Percentiles rank a stretch among this genome's conserved stretches.
phyloP scores from a whole-genome alignment of 1,139 yeast genomes.

The Pichia sp. region DNA sequence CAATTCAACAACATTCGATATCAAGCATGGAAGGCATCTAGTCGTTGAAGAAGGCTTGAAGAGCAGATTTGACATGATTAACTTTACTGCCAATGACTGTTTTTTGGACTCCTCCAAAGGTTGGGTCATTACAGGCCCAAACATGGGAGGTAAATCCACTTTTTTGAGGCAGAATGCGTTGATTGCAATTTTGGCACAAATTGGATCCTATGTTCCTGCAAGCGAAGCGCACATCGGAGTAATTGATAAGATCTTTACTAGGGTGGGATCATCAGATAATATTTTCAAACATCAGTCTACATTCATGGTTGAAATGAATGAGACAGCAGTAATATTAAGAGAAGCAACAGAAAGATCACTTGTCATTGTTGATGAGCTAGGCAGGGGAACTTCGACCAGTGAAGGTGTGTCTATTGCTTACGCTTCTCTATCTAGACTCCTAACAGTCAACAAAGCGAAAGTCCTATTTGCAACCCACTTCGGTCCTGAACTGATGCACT shows the following conservation, averaged over 20 bases:
- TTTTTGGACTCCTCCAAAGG: slow-evolving; percentile 32
- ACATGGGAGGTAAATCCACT: slow-evolving; percentile 97
- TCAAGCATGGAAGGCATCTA: slow-evolving; percentile 69
- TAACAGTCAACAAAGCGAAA: slow-evolving; percentile 54
- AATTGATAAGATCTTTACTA: slow-evolving; percentile 79
- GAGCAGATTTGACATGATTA: slow-evolving; percentile 31
- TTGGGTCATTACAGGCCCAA: slow-evolving; percentile 91
- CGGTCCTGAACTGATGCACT: slow-evolving; percentile 54
- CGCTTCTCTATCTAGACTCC: slow-evolving; percentile 61
- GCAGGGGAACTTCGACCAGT: slow-evolving; percentile 85
- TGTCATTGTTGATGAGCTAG: slow-evolving; percentile 93
- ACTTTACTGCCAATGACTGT: slow-evolving; percentile 65
- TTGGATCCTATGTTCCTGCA: slow-evolving; percentile 89
- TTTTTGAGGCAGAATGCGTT: slow-evolving; percentile 83
- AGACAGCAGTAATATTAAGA: slow-evolving; percentile 70
- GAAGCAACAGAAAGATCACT: slow-evolving; percentile 72
- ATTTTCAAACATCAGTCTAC: slow-evolving; percentile 82
- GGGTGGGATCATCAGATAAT: slow-evolving; percentile 92
- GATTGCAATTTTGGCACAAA: slow-evolving; percentile 78
- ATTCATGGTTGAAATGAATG: slow-evolving; percentile 98
- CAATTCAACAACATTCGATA: slow-evolving; percentile 36
- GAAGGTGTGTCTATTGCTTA: slow-evolving; percentile 92
- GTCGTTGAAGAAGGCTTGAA: slow-evolving; percentile 78
- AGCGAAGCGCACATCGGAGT: slow-evolving; percentile 61
- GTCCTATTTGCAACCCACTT: slow-evolving; percentile 92